These are phyloP conservation scores for Penicillium psychrofluorescens DNA, from an alignment of 495 filamentous ascomycete genomes.

Conservation along the genomic window DNA sequence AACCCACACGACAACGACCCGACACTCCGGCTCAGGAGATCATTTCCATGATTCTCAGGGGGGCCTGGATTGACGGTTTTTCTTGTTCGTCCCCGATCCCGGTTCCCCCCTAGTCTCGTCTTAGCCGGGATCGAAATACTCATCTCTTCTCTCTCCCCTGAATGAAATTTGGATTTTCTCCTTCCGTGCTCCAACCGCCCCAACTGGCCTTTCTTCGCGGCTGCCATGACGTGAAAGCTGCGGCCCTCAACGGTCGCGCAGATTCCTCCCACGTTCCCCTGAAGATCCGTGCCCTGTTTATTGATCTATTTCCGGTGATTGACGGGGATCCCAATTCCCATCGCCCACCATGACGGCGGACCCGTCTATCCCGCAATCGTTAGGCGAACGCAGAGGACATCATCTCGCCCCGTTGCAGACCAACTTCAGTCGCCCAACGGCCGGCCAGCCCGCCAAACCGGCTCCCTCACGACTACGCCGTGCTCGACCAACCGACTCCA, in stretches of 20 bases:
- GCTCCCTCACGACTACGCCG: constrained; percentile 21
- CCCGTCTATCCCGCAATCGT: constrained; percentile 7
- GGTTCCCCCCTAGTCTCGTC: too few species aligned
- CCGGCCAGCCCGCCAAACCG: constrained; percentile 6
- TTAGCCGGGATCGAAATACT: too few species aligned
- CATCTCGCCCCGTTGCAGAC: constrained; percentile 31
- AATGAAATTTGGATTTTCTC: background rate
- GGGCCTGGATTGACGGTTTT: too few species aligned
- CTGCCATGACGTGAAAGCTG: constrained; percentile 8
- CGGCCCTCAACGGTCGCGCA: constrained; percentile 8
- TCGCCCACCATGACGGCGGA: constrained; percentile 9
- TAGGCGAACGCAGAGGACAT: constrained; percentile 35
- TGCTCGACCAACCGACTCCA: constrained; percentile 32
- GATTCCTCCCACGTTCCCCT: constrained; percentile 13
- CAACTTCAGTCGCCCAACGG: constrained; percentile 31
- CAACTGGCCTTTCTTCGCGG: constrained; percentile 3
- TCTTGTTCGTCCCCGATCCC: too few species aligned
- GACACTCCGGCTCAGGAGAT: too few species aligned
- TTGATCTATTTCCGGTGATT: background rate
- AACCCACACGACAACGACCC: too few species aligned
- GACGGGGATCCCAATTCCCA: too few species aligned
- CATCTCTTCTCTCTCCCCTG: too few species aligned
- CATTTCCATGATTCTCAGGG: too few species aligned
- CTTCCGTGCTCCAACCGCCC: background rate
- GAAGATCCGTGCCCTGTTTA: constrained; percentile 19